Evolutionary conservation across 148 eudicot genomes (phyloP).

Genomic region (Amaranthus cruentus): DNA sequence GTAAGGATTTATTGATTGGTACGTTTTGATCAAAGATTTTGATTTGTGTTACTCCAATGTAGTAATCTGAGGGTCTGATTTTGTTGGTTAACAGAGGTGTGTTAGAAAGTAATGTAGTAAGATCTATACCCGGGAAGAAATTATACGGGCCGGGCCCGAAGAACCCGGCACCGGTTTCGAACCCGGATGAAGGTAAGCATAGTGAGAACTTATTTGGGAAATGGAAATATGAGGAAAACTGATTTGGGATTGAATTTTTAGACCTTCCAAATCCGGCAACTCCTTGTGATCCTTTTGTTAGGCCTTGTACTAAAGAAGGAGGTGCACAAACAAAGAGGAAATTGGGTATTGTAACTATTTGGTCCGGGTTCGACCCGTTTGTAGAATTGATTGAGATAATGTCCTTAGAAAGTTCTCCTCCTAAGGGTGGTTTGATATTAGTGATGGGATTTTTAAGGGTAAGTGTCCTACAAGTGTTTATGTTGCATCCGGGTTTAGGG

Average conservation of each 20-base stretch:
- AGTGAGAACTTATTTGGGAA: conserved; percentile 35
- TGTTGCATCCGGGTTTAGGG: conserved; percentile 18
- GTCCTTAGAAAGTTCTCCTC: conserved; percentile 32
- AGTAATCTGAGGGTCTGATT: conserved; percentile 6
- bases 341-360: conserved; percentile 19
- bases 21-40: not conserved
- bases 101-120: conserved; percentile 27
- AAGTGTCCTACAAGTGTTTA: conserved; percentile 25
- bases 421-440: not conserved
- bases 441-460: conserved; percentile 24
- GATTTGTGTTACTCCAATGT: conserved; percentile 22
- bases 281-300: conserved; percentile 36
- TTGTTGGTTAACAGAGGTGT: conserved; percentile 37
- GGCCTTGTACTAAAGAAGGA: conserved; percentile 22
- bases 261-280: conserved; percentile 45
- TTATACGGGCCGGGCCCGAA: conserved; percentile 43
- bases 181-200: conserved; percentile 22
- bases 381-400: conserved; percentile 32
- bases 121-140: conserved; percentile 26
- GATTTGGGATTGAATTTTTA: conserved; percentile 31
- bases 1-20: not conserved
- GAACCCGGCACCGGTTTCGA: conserved; percentile 15
- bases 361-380: conserved; percentile 33
- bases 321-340: conserved; percentile 34
- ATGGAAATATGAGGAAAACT: conserved; percentile 25